phyloP scores from a whole-genome alignment of 768 basidiomycete species.

The Fibroporia radiculosa region DNA sequence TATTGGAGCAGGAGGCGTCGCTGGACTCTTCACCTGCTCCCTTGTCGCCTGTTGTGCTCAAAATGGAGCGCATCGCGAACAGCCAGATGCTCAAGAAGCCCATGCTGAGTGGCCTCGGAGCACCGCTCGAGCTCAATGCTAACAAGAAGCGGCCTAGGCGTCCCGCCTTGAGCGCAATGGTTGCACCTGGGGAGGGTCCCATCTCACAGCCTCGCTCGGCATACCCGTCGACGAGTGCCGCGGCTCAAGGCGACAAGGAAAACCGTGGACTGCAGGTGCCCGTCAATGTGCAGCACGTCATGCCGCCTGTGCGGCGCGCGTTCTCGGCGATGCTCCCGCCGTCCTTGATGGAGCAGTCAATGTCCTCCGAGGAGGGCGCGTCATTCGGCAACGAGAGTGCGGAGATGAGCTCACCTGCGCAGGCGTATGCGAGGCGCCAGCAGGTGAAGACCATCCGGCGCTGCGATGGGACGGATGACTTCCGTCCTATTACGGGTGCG shows the following conservation, averaged over 20 bases:
- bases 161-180: slow-evolving; percentile 59
- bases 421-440: slow-evolving; percentile 73
- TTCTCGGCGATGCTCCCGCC: slow-evolving; percentile 65
- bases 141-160: slow-evolving; percentile 55
- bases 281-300: slow-evolving; percentile 13
- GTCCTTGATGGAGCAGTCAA: slow-evolving; percentile 29
- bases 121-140: slow-evolving; percentile 37
- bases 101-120: slow-evolving; percentile 45
- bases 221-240: slow-evolving; percentile 22
- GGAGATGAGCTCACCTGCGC: slow-evolving; percentile 75
- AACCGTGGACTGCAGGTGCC: slow-evolving; percentile 5
- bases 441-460: slow-evolving; percentile 70
- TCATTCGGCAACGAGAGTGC: slow-evolving; percentile 43
- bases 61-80: slow-evolving; percentile 35
- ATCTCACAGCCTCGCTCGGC: slow-evolving; percentile 11
- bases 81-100: slow-evolving; percentile 36
- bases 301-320: slow-evolving; percentile 56
- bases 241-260: slow-evolving; percentile 6
- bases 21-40: slow-evolving; percentile 38
- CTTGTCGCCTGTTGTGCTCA: slow-evolving; percentile 41
- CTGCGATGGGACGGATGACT: slow-evolving; percentile 78
- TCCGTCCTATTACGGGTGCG: slow-evolving; percentile 64
- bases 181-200: slow-evolving; percentile 35
- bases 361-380: slow-evolving; percentile 31
- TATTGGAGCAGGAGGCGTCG: slow-evolving; percentile 4